Evolutionary conservation across 2,329 filamentous ascomycete genomes (phyloP).

Genomic region (Pseudogymnoascus sp.): DNA sequence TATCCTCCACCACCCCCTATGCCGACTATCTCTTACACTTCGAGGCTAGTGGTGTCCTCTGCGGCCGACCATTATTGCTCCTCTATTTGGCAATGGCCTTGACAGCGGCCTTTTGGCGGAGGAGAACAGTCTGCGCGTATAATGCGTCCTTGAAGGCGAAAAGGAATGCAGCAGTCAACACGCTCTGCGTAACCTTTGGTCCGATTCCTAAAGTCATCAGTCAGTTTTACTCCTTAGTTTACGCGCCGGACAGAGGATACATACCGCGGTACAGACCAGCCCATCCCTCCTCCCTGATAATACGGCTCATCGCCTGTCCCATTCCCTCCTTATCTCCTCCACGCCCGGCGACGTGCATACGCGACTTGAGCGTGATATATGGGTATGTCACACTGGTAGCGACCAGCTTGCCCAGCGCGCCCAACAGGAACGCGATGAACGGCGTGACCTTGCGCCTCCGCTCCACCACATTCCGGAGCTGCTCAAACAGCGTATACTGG

Average conservation of each 20-base stretch:
- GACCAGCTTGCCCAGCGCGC: slow-evolving; percentile 87
- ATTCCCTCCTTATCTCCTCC: slow-evolving; percentile 74
- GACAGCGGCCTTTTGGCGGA: slow-evolving; percentile 37
- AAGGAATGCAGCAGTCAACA: slow-evolving; percentile 88
- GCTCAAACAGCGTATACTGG: slow-evolving; percentile 98
- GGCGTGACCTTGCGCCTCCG: slow-evolving; percentile 63
- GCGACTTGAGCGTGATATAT: slow-evolving; percentile 97
- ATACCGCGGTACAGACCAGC: slow-evolving; percentile 84
- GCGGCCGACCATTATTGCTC: not conserved
- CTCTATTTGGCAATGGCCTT: slow-evolving; percentile 15
- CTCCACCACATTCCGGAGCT: slow-evolving; percentile 88
- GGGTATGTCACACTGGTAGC: slow-evolving; percentile 93
- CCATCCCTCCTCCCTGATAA: slow-evolving; percentile 86
- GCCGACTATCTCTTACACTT: not conserved
- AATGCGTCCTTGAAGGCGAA: slow-evolving; percentile 98
- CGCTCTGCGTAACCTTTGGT: slow-evolving; percentile 94
- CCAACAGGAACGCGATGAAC: slow-evolving; percentile 80
- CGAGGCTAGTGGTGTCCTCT: too few relatives aligned
- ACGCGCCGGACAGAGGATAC: slow-evolving; percentile 20
- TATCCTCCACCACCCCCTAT: not conserved
- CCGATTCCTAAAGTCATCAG: slow-evolving; percentile 62
- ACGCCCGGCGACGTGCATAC: slow-evolving; percentile 83
- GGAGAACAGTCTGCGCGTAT: slow-evolving; percentile 70
- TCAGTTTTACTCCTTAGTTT: not conserved
- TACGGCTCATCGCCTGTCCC: slow-evolving; percentile 65